These are phyloP conservation scores for Pichia nakasei DNA, from an alignment of 805 yeast species.

Conservation along the genomic window DNA sequence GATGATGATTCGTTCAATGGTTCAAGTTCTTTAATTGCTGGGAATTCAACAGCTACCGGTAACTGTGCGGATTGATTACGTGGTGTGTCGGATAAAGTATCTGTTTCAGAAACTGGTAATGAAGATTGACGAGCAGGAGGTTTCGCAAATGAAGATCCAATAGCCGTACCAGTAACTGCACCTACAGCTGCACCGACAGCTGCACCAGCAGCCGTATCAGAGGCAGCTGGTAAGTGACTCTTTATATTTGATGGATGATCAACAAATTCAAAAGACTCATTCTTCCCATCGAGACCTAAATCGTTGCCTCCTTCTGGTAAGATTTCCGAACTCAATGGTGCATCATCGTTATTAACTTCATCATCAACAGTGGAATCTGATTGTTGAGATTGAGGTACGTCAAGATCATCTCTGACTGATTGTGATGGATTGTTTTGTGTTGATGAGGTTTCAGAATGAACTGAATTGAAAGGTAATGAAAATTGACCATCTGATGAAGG, in stretches of 20 bases:
- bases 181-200: background rate
- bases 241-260: constrained; percentile 30
- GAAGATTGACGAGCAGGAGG: background rate
- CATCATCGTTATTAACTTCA: too few relatives aligned
- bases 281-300: constrained; percentile 15
- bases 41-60: constrained; percentile 4
- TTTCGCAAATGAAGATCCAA: background rate
- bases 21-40: constrained; percentile 6
- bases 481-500: constrained; percentile 15
- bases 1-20: constrained; percentile 2
- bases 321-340: constrained; percentile 22
- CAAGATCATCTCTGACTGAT: constrained; percentile 75
- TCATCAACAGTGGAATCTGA: constrained; percentile 27
- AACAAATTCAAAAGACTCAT: constrained; percentile 47
- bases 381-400: constrained; percentile 31
- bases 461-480: constrained; percentile 41
- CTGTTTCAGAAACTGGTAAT: background rate
- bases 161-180: too few relatives aligned
- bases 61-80: background rate
- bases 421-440: constrained; percentile 88
- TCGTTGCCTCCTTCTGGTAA: constrained; percentile 22
- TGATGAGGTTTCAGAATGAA: constrained; percentile 80
- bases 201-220: background rate
- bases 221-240: too few relatives aligned
- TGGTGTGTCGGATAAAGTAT: constrained; percentile 3